Conservation (phyloP, 1,284 basidiomycete species). For the Thecaphora thlaspeos region DNA sequence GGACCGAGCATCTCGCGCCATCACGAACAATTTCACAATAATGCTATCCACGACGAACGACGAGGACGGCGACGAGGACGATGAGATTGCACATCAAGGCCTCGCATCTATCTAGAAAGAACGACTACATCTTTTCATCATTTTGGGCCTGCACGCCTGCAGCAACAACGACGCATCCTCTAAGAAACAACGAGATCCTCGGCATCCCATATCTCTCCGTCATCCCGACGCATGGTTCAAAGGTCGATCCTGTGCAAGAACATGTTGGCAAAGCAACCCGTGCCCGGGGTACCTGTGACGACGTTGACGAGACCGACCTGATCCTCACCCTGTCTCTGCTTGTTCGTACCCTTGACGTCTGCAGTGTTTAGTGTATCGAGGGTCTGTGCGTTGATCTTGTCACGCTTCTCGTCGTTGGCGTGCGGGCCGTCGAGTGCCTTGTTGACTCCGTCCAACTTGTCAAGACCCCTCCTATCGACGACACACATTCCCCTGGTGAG, state of each 20-base stretch:
- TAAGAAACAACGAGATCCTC: no score
- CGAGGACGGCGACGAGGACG: no score
- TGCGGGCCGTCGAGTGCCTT: constrained; percentile 23
- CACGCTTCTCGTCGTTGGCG: constrained; percentile 2
- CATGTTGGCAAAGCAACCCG: constrained; percentile 38
- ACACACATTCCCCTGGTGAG: constrained; percentile 50
- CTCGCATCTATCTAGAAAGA: no score
- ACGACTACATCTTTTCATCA: no score
- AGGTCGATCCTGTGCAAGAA: constrained; percentile 34
- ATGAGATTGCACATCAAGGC: no score
- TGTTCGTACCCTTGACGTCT: no score
- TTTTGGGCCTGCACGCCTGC: no score
- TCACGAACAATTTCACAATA: no score
- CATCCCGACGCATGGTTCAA: constrained; percentile 1
- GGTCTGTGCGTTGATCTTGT: constrained; percentile 16
- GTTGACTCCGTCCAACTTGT: constrained; percentile 26
- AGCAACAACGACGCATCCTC: no score
- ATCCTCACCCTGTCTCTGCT: background rate
- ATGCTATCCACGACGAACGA: no score
- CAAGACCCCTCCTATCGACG: constrained; percentile 38
- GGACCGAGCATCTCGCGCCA: no score
- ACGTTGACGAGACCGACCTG: constrained; percentile 29
- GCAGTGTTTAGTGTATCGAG: constrained; percentile 7
- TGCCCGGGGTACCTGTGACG: constrained; percentile 39
- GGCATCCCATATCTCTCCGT: no score